Conservation (phyloP, 2,329 filamentous ascomycete genomes). For the Penicillium palitans region DNA sequence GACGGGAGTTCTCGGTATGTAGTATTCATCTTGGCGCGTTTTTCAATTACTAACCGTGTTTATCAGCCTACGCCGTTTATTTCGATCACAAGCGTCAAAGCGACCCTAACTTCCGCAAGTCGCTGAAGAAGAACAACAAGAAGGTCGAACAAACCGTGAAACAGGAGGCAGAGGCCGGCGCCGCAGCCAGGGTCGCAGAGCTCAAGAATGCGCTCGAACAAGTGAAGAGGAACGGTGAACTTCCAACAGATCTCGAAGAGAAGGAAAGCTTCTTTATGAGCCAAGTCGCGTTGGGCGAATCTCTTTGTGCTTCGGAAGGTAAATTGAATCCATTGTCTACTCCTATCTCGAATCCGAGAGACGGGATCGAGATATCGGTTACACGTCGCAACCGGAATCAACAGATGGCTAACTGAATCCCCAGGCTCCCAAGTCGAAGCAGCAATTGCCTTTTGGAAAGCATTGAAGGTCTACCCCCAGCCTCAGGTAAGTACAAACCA, state of each 20-base stretch:
- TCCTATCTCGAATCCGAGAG: not conserved
- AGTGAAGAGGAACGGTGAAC: constrained; percentile 79
- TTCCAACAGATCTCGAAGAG: constrained; percentile 86
- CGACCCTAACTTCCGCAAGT: constrained; percentile 63
- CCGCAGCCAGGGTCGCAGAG: constrained; percentile 56
- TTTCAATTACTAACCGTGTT: constrained; percentile 10
- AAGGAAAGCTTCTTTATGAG: constrained; percentile 96
- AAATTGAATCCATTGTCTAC: constrained; percentile 40
- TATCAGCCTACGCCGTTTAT: constrained; percentile 62
- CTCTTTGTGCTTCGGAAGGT: constrained; percentile 74
- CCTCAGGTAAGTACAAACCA: constrained; percentile 47
- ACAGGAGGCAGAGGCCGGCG: constrained; percentile 50
- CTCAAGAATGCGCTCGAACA: constrained; percentile 76
- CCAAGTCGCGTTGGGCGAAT: constrained; percentile 86
- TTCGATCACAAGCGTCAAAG: constrained; percentile 66
- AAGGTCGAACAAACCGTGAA: constrained; percentile 49
- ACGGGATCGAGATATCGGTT: not conserved
- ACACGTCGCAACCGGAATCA: not conserved
- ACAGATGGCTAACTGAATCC: not conserved
- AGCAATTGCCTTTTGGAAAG: constrained; percentile 95
- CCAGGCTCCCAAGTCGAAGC: constrained; percentile 65
- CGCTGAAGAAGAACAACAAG: constrained; percentile 54
- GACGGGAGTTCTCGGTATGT: constrained; percentile 56
- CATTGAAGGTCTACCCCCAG: constrained; percentile 95
- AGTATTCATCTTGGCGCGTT: constrained; percentile 2